These are phyloP conservation scores for Coniochaeta prunicola DNA, from an alignment of 2,329 filamentous ascomycete species.

Conservation along the genomic window DNA sequence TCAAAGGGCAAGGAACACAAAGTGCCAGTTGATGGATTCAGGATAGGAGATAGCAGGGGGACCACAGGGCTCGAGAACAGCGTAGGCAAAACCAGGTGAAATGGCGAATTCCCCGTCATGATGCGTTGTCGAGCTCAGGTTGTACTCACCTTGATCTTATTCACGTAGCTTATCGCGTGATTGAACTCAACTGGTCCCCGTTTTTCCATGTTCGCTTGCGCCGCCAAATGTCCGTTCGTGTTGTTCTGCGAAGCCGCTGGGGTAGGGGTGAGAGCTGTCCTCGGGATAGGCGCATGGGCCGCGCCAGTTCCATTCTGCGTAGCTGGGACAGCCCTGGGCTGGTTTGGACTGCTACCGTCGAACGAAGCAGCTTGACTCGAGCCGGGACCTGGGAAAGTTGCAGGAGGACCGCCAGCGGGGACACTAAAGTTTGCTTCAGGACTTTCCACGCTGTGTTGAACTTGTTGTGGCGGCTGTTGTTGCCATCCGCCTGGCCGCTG, in stretches of 20 bases:
- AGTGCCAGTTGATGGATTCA: background rate
- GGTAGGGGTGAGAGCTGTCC: conserved; percentile 54
- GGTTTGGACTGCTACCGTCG: conserved; percentile 20
- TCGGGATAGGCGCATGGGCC: conserved; percentile 35
- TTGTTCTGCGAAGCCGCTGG: conserved; percentile 47
- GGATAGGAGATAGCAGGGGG: background rate
- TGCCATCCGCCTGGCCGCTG: conserved; percentile 43
- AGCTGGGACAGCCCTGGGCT: conserved; percentile 21
- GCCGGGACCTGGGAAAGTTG: conserved; percentile 18
- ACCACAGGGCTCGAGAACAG: background rate
- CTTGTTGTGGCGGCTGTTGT: conserved; percentile 22
- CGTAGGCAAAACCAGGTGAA: background rate
- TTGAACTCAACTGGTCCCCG: conserved; percentile 97
- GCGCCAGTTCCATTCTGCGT: conserved; percentile 25
- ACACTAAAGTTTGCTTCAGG: conserved; percentile 56
- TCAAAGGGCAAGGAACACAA: background rate
- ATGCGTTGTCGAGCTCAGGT: background rate
- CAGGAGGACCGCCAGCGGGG: conserved; percentile 42
- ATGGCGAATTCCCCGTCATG: background rate
- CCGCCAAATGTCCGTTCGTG: conserved; percentile 52
- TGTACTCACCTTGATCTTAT: conserved; percentile 90
- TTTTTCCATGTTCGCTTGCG: conserved; percentile 66
- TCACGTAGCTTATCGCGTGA: conserved; percentile 98
- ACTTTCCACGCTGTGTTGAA: conserved; percentile 54
- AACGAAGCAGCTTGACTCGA: conserved; percentile 33